Percentiles rank a stretch among this genome's conserved stretches.
Conservation (phyloP, 2,329 filamentous ascomycete genomes). For the Fusarium sororula region DNA sequence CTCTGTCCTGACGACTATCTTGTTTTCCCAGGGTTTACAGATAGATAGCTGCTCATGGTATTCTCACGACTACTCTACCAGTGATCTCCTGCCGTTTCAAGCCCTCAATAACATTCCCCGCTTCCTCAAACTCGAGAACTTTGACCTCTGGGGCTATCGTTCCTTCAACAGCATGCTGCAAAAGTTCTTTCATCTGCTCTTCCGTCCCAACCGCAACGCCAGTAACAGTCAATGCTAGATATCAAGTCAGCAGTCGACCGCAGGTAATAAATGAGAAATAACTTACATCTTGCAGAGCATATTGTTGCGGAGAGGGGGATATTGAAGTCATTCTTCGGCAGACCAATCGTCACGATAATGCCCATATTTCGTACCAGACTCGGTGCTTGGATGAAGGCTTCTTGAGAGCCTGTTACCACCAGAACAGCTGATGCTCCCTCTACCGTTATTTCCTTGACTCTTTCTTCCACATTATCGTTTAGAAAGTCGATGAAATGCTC, state of each 20-base stretch:
- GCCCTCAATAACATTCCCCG: neutral
- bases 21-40: too few relatives aligned
- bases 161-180: neutral
- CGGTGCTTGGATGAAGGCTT: conserved; percentile 38
- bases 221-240: conserved; percentile 15
- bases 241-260: neutral
- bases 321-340: conserved; percentile 42
- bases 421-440: conserved; percentile 43
- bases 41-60: neutral
- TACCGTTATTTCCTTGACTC: conserved; percentile 35
- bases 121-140: conserved; percentile 16
- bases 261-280: fast-evolving
- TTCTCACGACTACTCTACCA: conserved; percentile 27
- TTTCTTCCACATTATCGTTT: conserved; percentile 26
- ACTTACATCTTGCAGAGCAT: conserved; percentile 35
- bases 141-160: conserved; percentile 10
- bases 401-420: conserved; percentile 41
- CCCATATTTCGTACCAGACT: conserved; percentile 40
- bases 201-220: conserved; percentile 35
- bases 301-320: conserved; percentile 39
- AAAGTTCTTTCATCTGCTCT: conserved; percentile 24
- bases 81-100: conserved; percentile 19
- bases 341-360: conserved; percentile 37
- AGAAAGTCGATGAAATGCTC: conserved; percentile 43
- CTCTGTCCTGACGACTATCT: too few relatives aligned